Evolutionary conservation across 108 stramenopile genomes (phyloP), one percentile per base, ranked within the genome.

Genomic region (Mediolabrus comicus): DNA sequence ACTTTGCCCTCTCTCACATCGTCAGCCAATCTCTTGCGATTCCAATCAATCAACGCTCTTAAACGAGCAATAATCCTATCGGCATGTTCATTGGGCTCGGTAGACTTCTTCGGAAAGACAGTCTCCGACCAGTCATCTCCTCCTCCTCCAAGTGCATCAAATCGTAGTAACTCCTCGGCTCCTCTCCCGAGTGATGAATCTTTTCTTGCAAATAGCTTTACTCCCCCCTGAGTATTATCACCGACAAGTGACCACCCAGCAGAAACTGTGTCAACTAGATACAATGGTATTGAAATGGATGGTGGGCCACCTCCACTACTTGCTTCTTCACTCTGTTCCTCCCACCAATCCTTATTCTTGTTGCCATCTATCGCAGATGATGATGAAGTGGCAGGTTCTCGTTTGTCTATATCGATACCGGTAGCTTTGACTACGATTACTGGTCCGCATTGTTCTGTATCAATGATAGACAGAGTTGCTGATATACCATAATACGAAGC

Each of bases 401-500:
- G 0, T 41, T 41, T 14, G 39, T 41, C 39, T 62, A 38, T 8
- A 63, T 32, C 12, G 53, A n/a, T n/a, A n/a, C n/a, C n/a, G 2
- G 22, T 22, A 49, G 46, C 30, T 22, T 55, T 41, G 12, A 76
- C 59, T 38, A 38, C 25, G 25, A 76, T 63, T 7, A 63, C 30
- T 2, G 76, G 76, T 27, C 76, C 76, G 16, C 64, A 57, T 22
- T 69, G 68, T 0, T 62, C 34, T 2, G 76, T 77, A 49, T 77
- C 76, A 36, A 77, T 17, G 0, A 77, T 41, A 30, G 36, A 69
- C 1, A 77, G 28, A 17, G 57, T 58, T 2, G 76, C 76, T 19
- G 60, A 49, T 10, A 77, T 58, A 11, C 76, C 76, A 4, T 59
- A 41, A 39, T 65, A 77, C 22, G 60, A 31, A 32, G 69, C 41